A percentile compares a stretch with the other conserved stretches of the same genome.
phyloP scores from a whole-genome alignment of 257 asterid genomes.

The Paraleonurus japonicus region DNA sequence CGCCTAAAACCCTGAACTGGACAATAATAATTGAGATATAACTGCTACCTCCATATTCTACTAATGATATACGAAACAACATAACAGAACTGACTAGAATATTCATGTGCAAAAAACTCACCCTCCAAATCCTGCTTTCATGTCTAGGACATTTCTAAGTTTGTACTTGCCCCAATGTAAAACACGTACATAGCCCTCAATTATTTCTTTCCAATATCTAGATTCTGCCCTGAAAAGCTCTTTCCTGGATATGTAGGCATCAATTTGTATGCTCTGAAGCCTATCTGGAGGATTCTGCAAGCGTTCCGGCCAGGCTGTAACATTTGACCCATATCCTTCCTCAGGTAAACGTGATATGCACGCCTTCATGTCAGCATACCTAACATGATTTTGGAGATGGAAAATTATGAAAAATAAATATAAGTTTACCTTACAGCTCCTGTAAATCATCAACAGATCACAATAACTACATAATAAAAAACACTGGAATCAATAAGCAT shows the following conservation, averaged over 20 bases:
- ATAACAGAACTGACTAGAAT: neutral
- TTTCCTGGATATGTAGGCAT: conserved; percentile 72
- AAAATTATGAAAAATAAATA: conserved; percentile 18
- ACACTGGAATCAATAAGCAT: neutral
- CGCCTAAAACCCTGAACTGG: neutral
- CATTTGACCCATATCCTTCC: conserved; percentile 73
- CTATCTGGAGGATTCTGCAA: conserved; percentile 84
- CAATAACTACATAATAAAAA: neutral
- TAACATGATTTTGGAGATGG: conserved; percentile 29
- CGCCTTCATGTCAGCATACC: conserved; percentile 88
- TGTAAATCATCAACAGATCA: neutral
- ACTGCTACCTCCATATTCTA: neutral
- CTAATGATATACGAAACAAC: neutral
- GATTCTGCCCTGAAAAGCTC: conserved; percentile 82
- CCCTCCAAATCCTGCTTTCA: conserved; percentile 99
- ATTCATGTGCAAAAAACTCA: conserved; percentile 29
- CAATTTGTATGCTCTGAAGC: conserved; percentile 81
- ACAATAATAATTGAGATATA: conserved; percentile 1
- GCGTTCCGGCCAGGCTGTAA: conserved; percentile 85
- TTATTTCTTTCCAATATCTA: conserved; percentile 78
- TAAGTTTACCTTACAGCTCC: neutral
- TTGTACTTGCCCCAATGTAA: conserved; percentile 60
- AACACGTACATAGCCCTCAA: conserved; percentile 58
- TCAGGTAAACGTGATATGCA: conserved; percentile 82
- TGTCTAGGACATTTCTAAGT: conserved; percentile 88